phyloP scores from a whole-genome alignment of 176 grass and related monocot species.

The Puya raimondii region DNA sequence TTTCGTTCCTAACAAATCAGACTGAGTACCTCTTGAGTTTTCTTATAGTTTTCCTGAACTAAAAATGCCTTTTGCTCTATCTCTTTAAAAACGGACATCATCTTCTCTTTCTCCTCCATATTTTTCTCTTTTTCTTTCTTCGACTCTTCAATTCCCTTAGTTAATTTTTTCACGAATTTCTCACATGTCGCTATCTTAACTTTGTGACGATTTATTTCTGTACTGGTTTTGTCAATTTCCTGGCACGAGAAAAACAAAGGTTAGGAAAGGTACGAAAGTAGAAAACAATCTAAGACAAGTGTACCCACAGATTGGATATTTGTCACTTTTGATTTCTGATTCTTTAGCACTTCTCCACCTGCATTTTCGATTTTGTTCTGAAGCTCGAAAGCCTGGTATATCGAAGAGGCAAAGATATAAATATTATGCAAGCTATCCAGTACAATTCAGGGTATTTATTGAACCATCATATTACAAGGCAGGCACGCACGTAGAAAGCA shows the following conservation, averaged over 20 bases:
- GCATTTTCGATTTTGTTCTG: slow-evolving; percentile 93
- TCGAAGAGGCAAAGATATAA: background rate
- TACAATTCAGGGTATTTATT: background rate
- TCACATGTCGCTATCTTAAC: slow-evolving; percentile 66
- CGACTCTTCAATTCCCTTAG: slow-evolving; percentile 56
- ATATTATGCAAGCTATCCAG: background rate
- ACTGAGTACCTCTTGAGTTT: slow-evolving; percentile 55
- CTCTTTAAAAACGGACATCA: slow-evolving; percentile 53
- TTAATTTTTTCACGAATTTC: slow-evolving; percentile 67
- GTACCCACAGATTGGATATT: slow-evolving; percentile 73
- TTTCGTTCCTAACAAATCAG: background rate
- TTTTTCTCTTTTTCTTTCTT: slow-evolving; percentile 60
- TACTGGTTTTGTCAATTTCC: slow-evolving; percentile 92
- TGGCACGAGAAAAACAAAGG: slow-evolving; percentile 17
- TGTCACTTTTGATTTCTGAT: slow-evolving; percentile 79
- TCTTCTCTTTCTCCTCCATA: slow-evolving; percentile 45
- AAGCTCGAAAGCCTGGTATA: slow-evolving; percentile 73
- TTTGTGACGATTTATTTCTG: slow-evolving; percentile 80
- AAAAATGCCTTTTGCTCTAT: slow-evolving; percentile 66
- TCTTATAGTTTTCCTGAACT: slow-evolving; percentile 86
- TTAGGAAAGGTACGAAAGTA: slow-evolving; percentile 3
- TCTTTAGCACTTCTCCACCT: slow-evolving; percentile 74
- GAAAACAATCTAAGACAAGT: background rate
- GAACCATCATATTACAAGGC: background rate
- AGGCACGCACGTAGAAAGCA: background rate